A percentile compares a stretch with the other conserved stretches of the same genome.
phyloP scores from a whole-genome alignment of 2,329 filamentous ascomycete species.

The Akanthomyces uredinophilus region DNA sequence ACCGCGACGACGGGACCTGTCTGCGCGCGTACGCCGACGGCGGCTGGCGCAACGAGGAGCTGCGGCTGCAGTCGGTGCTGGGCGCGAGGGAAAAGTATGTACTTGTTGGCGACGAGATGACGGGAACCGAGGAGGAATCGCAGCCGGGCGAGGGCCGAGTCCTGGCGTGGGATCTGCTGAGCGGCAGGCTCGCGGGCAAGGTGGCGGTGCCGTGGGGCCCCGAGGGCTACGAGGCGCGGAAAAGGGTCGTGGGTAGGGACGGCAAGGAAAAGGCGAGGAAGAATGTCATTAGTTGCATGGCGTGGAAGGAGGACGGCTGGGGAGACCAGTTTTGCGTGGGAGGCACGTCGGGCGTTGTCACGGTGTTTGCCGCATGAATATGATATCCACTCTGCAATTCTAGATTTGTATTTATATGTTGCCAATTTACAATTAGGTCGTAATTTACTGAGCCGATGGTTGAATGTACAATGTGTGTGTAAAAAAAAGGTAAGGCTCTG shows the following conservation, averaged over 20 bases:
- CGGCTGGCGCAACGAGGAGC: constrained; percentile 57
- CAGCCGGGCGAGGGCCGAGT: constrained; percentile 51
- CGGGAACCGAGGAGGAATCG: constrained; percentile 21
- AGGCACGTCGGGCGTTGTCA: constrained; percentile 61
- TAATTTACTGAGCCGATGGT: constrained; percentile 13
- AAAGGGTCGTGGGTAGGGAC: constrained; percentile 52
- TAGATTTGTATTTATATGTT: not conserved
- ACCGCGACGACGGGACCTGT: constrained; percentile 67
- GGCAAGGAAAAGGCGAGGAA: constrained; percentile 54
- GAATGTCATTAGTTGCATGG: constrained; percentile 58
- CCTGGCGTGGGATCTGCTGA: constrained; percentile 80
- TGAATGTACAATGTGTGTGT: constrained; percentile 18
- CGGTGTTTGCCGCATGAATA: constrained; percentile 46
- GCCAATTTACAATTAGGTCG: not conserved
- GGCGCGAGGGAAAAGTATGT: constrained; percentile 74
- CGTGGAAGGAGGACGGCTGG: constrained; percentile 58
- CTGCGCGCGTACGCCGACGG: constrained; percentile 64
- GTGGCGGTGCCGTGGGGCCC: constrained; percentile 56
- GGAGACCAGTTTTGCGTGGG: constrained; percentile 62
- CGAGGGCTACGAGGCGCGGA: constrained; percentile 41
- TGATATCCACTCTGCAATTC: constrained; percentile 15
- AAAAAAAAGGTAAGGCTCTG: not conserved
- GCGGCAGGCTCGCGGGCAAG: constrained; percentile 60
- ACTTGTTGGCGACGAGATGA: constrained; percentile 71
- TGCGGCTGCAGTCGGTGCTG: constrained; percentile 71